phyloP scores from a whole-genome alignment of 768 basidiomycete species.

The Rhizopogon sp. region DNA sequence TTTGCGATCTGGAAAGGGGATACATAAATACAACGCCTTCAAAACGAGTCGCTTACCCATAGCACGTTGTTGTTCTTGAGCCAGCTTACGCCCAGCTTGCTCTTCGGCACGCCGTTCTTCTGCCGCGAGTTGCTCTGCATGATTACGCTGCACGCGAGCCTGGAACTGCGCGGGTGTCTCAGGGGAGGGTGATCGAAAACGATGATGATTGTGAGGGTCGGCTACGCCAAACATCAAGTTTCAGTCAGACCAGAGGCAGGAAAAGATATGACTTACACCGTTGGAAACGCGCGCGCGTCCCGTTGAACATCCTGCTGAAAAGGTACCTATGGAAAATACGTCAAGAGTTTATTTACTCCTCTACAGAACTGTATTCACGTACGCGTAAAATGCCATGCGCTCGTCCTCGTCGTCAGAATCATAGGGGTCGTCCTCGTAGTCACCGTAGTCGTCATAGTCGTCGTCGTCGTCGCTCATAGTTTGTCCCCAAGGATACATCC shows the following conservation, averaged over 20 bases:
- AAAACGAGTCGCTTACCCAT: slow-evolving; percentile 32
- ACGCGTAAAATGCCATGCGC: slow-evolving; percentile 43
- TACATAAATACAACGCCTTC: slow-evolving; percentile 8
- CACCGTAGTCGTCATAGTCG: slow-evolving; percentile 26
- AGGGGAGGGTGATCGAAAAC: slow-evolving; percentile 11
- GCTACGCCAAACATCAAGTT: slow-evolving; percentile 8
- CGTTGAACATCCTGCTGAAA: slow-evolving; percentile 41
- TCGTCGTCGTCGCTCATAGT: slow-evolving; percentile 36
- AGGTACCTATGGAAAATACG: slow-evolving; percentile 34
- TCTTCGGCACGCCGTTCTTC: slow-evolving; percentile 49
- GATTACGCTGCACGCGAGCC: slow-evolving; percentile 41
- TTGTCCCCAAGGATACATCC: slow-evolving; percentile 9
- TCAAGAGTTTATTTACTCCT: slow-evolving; percentile 1
- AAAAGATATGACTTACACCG: slow-evolving; percentile 22
- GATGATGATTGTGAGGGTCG: slow-evolving; percentile 17
- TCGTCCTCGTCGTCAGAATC: slow-evolving; percentile 29
- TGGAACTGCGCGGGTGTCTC: slow-evolving; percentile 52
- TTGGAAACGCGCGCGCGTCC: slow-evolving; percentile 22
- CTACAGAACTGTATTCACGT: slow-evolving; percentile 7
- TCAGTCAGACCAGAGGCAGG: slow-evolving; percentile 3
- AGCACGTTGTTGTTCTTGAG: slow-evolving; percentile 42
- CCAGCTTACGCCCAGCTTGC: slow-evolving; percentile 42
- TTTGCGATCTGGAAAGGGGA: slow-evolving; percentile 38
- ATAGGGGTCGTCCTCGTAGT: slow-evolving; percentile 25
- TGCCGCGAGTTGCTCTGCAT: slow-evolving; percentile 53